Conservation (phyloP, 805 yeast species). For the Starmerella kuoi region DNA sequence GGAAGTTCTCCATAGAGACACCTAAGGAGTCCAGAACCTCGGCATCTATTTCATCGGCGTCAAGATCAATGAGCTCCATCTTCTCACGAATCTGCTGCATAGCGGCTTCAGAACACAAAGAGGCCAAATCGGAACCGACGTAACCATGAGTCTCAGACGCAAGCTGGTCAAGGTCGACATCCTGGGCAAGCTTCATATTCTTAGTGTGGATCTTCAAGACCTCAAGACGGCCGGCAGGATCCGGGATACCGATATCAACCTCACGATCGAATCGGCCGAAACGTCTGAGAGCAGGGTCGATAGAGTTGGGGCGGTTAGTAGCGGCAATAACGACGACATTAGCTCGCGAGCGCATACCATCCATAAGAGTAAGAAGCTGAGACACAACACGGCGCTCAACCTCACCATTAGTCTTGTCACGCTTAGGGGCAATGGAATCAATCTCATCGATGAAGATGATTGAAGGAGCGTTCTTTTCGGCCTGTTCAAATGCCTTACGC, state of each 20-base stretch:
- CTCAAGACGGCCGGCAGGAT: slow-evolving; percentile 96
- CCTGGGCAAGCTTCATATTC: slow-evolving; percentile 92
- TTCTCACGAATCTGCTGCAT: slow-evolving; percentile 99
- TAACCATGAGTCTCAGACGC: slow-evolving; percentile 98
- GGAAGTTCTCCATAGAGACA: slow-evolving; percentile 97
- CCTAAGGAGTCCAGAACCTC: slow-evolving; percentile 92
- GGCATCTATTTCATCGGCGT: slow-evolving; percentile 93
- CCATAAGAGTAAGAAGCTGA: slow-evolving; percentile 94
- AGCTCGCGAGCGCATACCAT: slow-evolving; percentile 99
- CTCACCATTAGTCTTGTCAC: slow-evolving; percentile 99
- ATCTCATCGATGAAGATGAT: slow-evolving; percentile 97
- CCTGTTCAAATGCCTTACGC: slow-evolving; percentile 97
- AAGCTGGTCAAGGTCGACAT: slow-evolving; percentile 88
- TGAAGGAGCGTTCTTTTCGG: slow-evolving; percentile 96
- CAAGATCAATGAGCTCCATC: slow-evolving; percentile 94
- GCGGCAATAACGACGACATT: slow-evolving; percentile 98
- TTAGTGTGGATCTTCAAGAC: slow-evolving; percentile 94
- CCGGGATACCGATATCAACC: slow-evolving; percentile 86
- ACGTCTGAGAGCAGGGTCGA: slow-evolving; percentile 76
- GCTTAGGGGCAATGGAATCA: slow-evolving; percentile 98
- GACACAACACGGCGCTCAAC: slow-evolving; percentile 99
- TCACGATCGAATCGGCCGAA: slow-evolving; percentile 80
- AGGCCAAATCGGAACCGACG: slow-evolving; percentile 98
- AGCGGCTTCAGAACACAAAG: slow-evolving; percentile 99
- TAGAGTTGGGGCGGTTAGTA: slow-evolving; percentile 76